Percentiles rank a stretch among this genome's conserved stretches.
Evolutionary conservation across 805 yeast genomes (phyloP).

Genomic region (Saccharomycopsis fodiens): DNA sequence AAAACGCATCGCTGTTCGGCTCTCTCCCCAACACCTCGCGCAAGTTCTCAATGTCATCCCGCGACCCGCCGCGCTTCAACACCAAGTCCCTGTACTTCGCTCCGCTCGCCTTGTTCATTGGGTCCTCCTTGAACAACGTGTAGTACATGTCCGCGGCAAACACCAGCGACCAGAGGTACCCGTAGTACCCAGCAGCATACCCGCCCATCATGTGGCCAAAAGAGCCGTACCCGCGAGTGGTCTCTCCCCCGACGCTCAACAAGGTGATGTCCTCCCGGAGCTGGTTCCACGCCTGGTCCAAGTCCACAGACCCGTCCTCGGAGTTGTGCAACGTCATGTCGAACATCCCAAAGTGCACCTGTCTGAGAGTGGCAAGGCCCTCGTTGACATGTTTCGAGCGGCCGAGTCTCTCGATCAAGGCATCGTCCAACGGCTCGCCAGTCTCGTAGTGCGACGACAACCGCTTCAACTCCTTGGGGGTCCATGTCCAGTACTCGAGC

Average conservation of each 20-base stretch:
- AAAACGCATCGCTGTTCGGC: conserved; percentile 67
- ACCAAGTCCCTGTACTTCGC: conserved; percentile 61
- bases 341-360: conserved; percentile 68
- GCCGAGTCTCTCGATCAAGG: conserved; percentile 48
- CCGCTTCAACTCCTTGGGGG: conserved; percentile 44
- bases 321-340: conserved; percentile 68
- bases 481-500: conserved; percentile 86
- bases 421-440: conserved; percentile 48
- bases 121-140: conserved; percentile 58
- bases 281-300: conserved; percentile 46
- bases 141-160: conserved; percentile 80
- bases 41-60: conserved; percentile 60
- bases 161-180: conserved; percentile 79
- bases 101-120: conserved; percentile 57
- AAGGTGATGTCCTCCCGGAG: conserved; percentile 56
- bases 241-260: conserved; percentile 44
- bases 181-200: conserved; percentile 81
- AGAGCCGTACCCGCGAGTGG: conserved; percentile 63
- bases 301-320: conserved; percentile 30
- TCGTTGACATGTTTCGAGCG: conserved; percentile 67
- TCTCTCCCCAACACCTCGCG: conserved; percentile 64
- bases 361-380: conserved; percentile 63
- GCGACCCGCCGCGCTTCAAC: conserved; percentile 64
- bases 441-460: conserved; percentile 62
- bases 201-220: conserved; percentile 83